Percentiles rank a stretch among this genome's conserved stretches.
Evolutionary conservation across 768 basidiomycete genomes (phyloP).

Genomic region (Gloeopeniophorella convolvens): DNA sequence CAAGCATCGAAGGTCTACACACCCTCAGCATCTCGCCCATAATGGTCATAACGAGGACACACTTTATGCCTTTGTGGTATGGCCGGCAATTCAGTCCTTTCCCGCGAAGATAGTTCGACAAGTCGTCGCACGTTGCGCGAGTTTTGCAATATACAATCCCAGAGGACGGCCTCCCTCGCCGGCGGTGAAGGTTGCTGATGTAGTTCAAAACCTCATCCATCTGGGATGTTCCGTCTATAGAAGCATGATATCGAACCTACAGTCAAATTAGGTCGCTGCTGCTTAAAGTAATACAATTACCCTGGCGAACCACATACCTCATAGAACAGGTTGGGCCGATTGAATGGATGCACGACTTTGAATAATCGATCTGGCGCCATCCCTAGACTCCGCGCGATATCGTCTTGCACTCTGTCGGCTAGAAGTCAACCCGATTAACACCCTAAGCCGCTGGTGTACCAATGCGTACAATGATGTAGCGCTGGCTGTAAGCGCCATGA

Average conservation of each 20-base stretch:
- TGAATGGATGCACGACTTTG: constrained; percentile 72
- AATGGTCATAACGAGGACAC: constrained; percentile 25
- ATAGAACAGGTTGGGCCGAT: constrained; percentile 73
- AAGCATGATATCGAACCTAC: constrained; percentile 59
- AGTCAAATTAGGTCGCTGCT: neutral
- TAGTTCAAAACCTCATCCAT: constrained; percentile 65
- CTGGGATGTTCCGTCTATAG: constrained; percentile 42
- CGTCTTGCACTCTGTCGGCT: constrained; percentile 64
- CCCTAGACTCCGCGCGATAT: constrained; percentile 62
- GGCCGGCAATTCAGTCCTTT: constrained; percentile 63
- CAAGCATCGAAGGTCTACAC: constrained; percentile 43
- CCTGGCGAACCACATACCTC: constrained; percentile 42
- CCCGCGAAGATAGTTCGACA: constrained; percentile 55
- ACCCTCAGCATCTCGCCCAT: neutral
- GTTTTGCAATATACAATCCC: constrained; percentile 79
- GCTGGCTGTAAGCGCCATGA: constrained; percentile 85
- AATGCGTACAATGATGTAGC: constrained; percentile 58
- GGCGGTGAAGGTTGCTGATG: constrained; percentile 53
- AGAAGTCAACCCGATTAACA: no score
- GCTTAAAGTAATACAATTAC: neutral
- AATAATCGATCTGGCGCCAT: constrained; percentile 52
- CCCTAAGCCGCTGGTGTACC: no score
- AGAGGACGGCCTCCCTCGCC: constrained; percentile 52
- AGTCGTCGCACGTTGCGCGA: constrained; percentile 56
- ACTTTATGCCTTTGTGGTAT: constrained; percentile 68